Conservation (phyloP, 306 rosid species). For the Begonia masoniana region DNA sequence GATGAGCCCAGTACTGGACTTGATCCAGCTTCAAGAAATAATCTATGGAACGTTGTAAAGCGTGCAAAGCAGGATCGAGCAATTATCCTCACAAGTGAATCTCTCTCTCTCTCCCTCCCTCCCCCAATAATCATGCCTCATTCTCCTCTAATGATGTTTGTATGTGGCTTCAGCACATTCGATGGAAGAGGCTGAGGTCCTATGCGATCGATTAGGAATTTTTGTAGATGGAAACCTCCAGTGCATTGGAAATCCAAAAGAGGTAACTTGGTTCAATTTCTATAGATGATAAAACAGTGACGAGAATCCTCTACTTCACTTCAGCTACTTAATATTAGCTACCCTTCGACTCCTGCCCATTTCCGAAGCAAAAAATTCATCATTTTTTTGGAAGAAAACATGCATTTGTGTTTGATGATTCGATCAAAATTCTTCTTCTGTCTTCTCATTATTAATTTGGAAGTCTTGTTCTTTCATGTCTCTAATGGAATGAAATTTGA, state of each 20-base stretch:
- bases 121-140: too few species aligned
- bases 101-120: slow-evolving; percentile 6
- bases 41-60: slow-evolving; percentile 72
- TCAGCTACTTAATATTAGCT: too few species aligned
- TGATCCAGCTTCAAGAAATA: slow-evolving; percentile 84
- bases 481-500: neutral
- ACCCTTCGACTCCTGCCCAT: too few species aligned
- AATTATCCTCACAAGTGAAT: slow-evolving; percentile 71
- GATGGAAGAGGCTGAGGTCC: slow-evolving; percentile 91
- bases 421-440: too few species aligned
- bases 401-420: too few species aligned
- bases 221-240: slow-evolving; percentile 80
- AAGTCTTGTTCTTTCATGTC: too few species aligned
- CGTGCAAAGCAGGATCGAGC: slow-evolving; percentile 78
- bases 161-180: slow-evolving; percentile 68
- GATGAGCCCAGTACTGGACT: slow-evolving; percentile 91
- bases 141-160: neutral
- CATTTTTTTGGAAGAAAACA: too few species aligned
- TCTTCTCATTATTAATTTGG: too few species aligned
- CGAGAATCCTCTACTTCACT: too few species aligned
- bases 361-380: too few species aligned
- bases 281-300: too few species aligned
- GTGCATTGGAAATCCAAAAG: slow-evolving; percentile 89
- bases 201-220: slow-evolving; percentile 77
- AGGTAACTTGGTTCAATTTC: slow-evolving; percentile 26